These are phyloP conservation scores for Garcia nutans DNA, from an alignment of 345 rosid species.

Conservation along the genomic window DNA sequence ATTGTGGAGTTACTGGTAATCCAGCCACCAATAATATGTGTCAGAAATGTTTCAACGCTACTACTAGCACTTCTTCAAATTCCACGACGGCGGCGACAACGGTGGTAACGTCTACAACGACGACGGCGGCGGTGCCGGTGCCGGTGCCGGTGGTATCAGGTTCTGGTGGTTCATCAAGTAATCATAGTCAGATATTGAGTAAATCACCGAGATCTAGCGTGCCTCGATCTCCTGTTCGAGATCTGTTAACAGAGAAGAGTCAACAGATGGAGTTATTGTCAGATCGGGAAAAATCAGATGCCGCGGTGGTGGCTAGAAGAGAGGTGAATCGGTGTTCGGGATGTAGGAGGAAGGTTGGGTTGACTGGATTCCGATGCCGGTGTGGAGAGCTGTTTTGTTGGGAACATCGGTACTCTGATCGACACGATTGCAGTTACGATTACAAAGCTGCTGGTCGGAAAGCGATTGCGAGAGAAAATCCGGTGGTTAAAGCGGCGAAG, in stretches of 20 bases:
- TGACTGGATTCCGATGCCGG: conserved; percentile 96
- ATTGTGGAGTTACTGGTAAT: conserved; percentile 82
- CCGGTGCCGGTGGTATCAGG: background rate
- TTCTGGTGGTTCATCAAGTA: conserved; percentile 18
- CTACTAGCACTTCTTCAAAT: conserved; percentile 36
- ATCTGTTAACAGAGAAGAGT: conserved; percentile 2
- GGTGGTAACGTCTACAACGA: background rate
- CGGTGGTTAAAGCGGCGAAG: conserved; percentile 95
- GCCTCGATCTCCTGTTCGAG: conserved; percentile 28
- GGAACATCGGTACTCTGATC: conserved; percentile 94
- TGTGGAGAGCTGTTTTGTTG: conserved; percentile 92
- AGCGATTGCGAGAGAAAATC: conserved; percentile 88
- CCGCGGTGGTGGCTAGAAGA: conserved; percentile 39
- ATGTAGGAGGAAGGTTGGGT: conserved; percentile 77
- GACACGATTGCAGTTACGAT: conserved; percentile 91
- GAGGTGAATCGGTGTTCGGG: conserved; percentile 87
- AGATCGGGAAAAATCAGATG: conserved; percentile 28
- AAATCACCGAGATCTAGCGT: conserved; percentile 53
- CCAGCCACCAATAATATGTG: conserved; percentile 96
- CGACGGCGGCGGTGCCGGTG: conserved; percentile 9
- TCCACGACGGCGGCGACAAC: conserved; percentile 19
- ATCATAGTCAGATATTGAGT: conserved; percentile 35
- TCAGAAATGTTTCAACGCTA: conserved; percentile 86
- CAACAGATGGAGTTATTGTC: background rate
- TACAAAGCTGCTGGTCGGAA: conserved; percentile 90